Percentiles rank a stretch among this genome's conserved stretches.
Conservation (phyloP, 202 grass and related monocot genomes). For the Schoenoplectus tabernaemontani region DNA sequence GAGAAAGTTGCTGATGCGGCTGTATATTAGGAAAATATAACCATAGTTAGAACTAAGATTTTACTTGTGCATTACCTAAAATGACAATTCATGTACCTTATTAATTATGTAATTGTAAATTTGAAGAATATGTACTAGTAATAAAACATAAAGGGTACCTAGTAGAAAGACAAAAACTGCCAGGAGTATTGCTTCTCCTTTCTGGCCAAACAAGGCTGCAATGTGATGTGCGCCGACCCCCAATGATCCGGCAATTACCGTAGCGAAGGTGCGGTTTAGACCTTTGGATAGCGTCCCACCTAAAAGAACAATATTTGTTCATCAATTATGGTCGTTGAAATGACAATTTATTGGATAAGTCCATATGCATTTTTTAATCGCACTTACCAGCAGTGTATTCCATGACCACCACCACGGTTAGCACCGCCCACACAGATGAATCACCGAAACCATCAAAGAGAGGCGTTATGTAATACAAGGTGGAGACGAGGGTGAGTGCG, state of each 20-base stretch:
- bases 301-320: conserved; percentile 12
- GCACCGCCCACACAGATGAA: conserved; percentile 76
- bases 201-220: conserved; percentile 43
- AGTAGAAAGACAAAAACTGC: conserved; percentile 70
- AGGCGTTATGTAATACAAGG: conserved; percentile 71
- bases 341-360: background rate
- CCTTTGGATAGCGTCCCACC: conserved; percentile 86
- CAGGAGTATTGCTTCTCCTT: conserved; percentile 67
- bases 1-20: conserved; percentile 77
- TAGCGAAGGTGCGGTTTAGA: conserved; percentile 59
- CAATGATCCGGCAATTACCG: conserved; percentile 56
- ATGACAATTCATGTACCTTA: background rate
- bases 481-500: conserved; percentile 69
- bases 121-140: too few relatives aligned
- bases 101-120: too few relatives aligned
- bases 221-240: conserved; percentile 71
- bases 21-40: conserved; percentile 20
- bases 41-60: background rate
- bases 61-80: background rate
- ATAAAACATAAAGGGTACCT: too few relatives aligned
- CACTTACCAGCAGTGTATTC: conserved; percentile 81
- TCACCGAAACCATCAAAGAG: conserved; percentile 54
- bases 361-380: background rate
- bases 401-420: conserved; percentile 96
- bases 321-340: background rate